Evolutionary conservation across 257 asterid species (phyloP).

Genomic region (Ilex asprella): DNA sequence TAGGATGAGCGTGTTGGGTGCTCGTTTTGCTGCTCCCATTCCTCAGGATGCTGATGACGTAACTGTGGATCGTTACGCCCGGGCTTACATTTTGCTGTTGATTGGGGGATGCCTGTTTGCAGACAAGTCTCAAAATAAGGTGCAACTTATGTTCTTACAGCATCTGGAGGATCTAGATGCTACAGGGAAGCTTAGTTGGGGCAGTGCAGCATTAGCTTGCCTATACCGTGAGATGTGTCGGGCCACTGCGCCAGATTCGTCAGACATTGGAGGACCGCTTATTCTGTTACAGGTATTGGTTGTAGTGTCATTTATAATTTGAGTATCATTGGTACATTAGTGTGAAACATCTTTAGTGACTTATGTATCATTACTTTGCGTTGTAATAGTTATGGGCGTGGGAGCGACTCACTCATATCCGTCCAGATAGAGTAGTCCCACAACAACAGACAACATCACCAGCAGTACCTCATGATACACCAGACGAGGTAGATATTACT

Average conservation of each 20-base stretch:
- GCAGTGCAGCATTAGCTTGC: slow-evolving; percentile 14
- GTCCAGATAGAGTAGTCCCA: slow-evolving; percentile 7
- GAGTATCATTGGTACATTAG: background rate
- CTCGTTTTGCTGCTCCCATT: slow-evolving; percentile 9
- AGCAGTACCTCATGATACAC: background rate
- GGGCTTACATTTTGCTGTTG: slow-evolving; percentile 11
- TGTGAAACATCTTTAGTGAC: too few relatives aligned
- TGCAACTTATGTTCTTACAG: slow-evolving; percentile 11
- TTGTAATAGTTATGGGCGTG: slow-evolving; percentile 7
- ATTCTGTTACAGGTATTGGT: slow-evolving; percentile 12
- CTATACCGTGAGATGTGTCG: slow-evolving; percentile 15
- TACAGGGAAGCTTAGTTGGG: slow-evolving; percentile 15
- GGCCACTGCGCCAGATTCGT: slow-evolving; percentile 6
- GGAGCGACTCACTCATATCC: slow-evolving; percentile 12
- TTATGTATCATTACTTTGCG: too few relatives aligned
- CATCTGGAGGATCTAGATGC: slow-evolving; percentile 10
- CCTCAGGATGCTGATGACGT: background rate
- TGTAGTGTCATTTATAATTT: background rate
- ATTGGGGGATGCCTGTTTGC: slow-evolving; percentile 11
- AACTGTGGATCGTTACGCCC: slow-evolving; percentile 1
- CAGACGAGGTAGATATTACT: background rate
- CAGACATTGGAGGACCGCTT: slow-evolving; percentile 18
- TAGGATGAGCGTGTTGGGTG: slow-evolving; percentile 3
- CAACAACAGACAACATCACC: background rate
- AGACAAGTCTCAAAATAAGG: slow-evolving; percentile 12